Conservation (phyloP, 2,329 filamentous ascomycete genomes). For the Rhynchosporium graminicola region DNA sequence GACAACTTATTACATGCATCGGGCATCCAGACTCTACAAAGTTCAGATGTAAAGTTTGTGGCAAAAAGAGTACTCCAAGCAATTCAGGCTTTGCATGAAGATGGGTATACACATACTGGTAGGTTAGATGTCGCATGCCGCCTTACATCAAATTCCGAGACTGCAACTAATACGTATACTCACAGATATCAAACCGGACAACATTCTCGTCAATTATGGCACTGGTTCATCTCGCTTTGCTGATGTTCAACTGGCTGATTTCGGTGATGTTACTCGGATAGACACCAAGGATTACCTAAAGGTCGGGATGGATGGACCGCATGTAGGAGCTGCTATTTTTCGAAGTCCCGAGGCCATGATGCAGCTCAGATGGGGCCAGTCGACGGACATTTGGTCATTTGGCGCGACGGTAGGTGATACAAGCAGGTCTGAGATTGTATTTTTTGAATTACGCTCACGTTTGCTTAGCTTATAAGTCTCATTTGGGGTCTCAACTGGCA, state of each 20-base stretch:
- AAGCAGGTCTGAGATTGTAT: neutral
- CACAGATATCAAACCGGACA: conserved; percentile 41
- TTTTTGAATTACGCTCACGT: conserved; percentile 28
- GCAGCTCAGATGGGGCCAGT: conserved; percentile 41
- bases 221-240: conserved; percentile 38
- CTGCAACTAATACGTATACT: conserved; percentile 33
- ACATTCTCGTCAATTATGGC: conserved; percentile 43
- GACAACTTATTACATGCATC: conserved; percentile 26
- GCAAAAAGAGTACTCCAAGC: conserved; percentile 33
- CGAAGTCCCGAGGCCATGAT: conserved; percentile 43
- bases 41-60: conserved; percentile 30
- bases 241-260: conserved; percentile 42
- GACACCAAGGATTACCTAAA: conserved; percentile 33
- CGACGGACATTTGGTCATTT: conserved; percentile 46
- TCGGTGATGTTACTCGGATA: conserved; percentile 37
- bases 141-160: no score
- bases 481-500: conserved; percentile 36
- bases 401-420: conserved; percentile 40
- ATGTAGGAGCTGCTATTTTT: conserved; percentile 43
- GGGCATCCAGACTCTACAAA: conserved; percentile 27
- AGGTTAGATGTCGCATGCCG: no score
- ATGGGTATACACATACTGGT: conserved; percentile 34
- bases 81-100: conserved; percentile 33
- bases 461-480: conserved; percentile 35
- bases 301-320: conserved; percentile 29